Conservation (phyloP, 805 yeast genomes). For the Scheffersomyces spartinae region DNA sequence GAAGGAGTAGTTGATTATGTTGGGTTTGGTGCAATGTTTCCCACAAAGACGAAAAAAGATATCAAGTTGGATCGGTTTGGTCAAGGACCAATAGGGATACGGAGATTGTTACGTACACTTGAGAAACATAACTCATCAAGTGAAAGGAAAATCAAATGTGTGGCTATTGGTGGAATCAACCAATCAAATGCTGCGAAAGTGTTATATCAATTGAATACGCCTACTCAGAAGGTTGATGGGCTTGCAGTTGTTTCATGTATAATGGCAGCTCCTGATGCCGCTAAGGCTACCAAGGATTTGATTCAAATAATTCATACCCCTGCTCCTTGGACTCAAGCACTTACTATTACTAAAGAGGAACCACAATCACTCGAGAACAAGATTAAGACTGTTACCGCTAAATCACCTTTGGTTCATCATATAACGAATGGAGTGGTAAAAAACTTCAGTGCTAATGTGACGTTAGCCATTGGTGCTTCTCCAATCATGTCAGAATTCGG, state of each 20-base stretch:
- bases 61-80: conserved; percentile 35
- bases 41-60: conserved; percentile 59
- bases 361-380: not conserved
- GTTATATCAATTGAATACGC: conserved; percentile 34
- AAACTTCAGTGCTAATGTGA: conserved; percentile 77
- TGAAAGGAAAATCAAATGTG: conserved; percentile 38
- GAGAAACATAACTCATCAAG: conserved; percentile 9
- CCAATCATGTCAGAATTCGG: conserved; percentile 79
- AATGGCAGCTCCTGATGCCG: conserved; percentile 53
- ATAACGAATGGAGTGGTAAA: conserved; percentile 85
- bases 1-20: conserved; percentile 59
- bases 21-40: conserved; percentile 74
- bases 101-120: conserved; percentile 39
- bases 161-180: conserved; percentile 74
- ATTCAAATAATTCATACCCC: conserved; percentile 16
- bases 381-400: not conserved
- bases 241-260: conserved; percentile 82
- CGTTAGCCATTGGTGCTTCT: conserved; percentile 73
- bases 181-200: conserved; percentile 50
- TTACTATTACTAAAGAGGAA: not conserved
- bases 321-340: conserved; percentile 11
- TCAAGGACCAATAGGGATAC: conserved; percentile 62
- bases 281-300: conserved; percentile 32
- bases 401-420: conserved; percentile 67
- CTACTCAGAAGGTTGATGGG: conserved; percentile 54